Percentiles rank a stretch among this genome's conserved stretches.
Conservation (phyloP, 441 rosid species). For the Biscutella auriculata region DNA sequence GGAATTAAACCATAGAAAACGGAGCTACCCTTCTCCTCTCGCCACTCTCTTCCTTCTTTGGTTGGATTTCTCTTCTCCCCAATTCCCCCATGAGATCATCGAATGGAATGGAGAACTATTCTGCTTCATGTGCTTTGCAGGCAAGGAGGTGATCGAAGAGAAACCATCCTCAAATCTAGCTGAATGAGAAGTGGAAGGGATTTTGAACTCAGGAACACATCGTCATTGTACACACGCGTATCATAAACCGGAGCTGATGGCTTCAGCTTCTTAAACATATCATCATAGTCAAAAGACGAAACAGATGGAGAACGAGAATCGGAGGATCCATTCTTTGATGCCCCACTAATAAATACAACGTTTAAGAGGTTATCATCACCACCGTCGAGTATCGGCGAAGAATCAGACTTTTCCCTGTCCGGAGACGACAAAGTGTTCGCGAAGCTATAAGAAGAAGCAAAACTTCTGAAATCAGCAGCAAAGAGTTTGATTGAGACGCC, state of each 20-base stretch:
- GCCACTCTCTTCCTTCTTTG: slow-evolving; percentile 24
- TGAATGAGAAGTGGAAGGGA: slow-evolving; percentile 28
- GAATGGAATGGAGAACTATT: slow-evolving; percentile 36
- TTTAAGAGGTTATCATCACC: no score
- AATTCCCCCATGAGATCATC: slow-evolving; percentile 61
- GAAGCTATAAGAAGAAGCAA: slow-evolving; percentile 21
- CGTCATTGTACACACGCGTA: slow-evolving; percentile 77
- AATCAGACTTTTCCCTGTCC: slow-evolving; percentile 18
- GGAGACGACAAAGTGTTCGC: slow-evolving; percentile 28
- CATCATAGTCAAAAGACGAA: slow-evolving; percentile 27
- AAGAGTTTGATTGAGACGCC: slow-evolving; percentile 39
- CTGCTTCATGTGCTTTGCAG: slow-evolving; percentile 20
- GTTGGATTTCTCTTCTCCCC: slow-evolving; percentile 25
- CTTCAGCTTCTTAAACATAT: slow-evolving; percentile 29
- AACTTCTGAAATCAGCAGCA: slow-evolving; percentile 11
- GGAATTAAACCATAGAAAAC: slow-evolving; percentile 59
- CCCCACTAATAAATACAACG: no score
- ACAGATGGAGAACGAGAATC: no score
- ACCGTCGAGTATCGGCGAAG: slow-evolving; percentile 43
- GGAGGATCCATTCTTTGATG: no score
- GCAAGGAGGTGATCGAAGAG: slow-evolving; percentile 26
- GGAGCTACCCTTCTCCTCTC: slow-evolving; percentile 25
- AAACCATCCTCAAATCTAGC: slow-evolving; percentile 41
- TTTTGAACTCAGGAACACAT: slow-evolving; percentile 58
- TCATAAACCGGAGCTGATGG: slow-evolving; percentile 48